Percentiles rank a stretch among this genome's conserved stretches.
Conservation (phyloP, 164 flowering plant species). For the Umbellularia californica region DNA sequence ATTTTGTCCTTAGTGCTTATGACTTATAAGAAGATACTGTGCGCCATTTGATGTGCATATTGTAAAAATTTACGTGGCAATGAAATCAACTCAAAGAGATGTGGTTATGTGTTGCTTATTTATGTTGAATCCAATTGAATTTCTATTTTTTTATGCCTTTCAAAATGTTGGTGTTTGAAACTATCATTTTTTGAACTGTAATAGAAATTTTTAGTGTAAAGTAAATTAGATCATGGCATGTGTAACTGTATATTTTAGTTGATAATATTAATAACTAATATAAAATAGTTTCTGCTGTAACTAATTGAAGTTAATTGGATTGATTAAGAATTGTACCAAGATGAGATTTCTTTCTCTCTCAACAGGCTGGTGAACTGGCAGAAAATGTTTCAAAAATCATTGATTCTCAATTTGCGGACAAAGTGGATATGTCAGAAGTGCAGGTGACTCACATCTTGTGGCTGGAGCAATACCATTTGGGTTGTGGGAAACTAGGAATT, state of each 20-base stretch:
- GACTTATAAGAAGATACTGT: neutral
- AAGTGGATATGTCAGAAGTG: conserved; percentile 92
- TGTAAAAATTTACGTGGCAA: neutral
- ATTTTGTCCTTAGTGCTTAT: conserved; percentile 5
- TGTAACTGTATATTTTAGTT: neutral
- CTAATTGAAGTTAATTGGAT: neutral
- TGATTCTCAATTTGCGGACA: conserved; percentile 65
- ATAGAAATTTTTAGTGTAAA: neutral
- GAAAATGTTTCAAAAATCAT: conserved; percentile 86
- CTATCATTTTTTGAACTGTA: neutral
- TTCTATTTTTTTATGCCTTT: neutral
- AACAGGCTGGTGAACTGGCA: conserved; percentile 88
- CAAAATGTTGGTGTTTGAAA: neutral
- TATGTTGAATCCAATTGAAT: neutral
- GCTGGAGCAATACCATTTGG: neutral
- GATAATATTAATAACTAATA: too few species aligned
- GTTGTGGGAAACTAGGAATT: neutral
- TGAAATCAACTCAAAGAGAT: neutral
- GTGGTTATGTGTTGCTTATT: neutral
- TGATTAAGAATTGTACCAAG: neutral
- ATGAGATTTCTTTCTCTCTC: conserved; percentile 7
- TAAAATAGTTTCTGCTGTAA: neutral
- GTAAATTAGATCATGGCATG: neutral
- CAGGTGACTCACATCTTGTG: conserved; percentile 45
- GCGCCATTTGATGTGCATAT: neutral